Evolutionary conservation across 2,329 filamentous ascomycete genomes (phyloP).

Genomic region (Monascus ruber): DNA sequence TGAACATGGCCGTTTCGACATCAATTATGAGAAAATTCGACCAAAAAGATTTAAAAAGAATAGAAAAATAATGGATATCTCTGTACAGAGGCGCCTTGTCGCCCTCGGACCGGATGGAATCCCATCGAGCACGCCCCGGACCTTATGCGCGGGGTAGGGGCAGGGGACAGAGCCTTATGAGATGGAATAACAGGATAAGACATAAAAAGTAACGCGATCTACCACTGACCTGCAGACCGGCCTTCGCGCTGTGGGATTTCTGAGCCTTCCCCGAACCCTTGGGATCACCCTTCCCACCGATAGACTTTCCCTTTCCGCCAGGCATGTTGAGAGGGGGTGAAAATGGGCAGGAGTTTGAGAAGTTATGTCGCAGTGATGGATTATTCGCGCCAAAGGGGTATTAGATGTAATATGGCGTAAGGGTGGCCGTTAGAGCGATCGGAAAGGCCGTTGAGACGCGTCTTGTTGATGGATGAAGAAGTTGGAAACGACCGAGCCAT

Average conservation of each 20-base stretch:
- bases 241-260: conserved; percentile 87
- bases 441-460: conserved; percentile 18
- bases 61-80: not conserved
- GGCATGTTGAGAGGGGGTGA: conserved; percentile 42
- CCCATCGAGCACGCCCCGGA: not conserved
- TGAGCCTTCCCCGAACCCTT: conserved; percentile 82
- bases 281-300: conserved; percentile 81
- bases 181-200: not conserved
- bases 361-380: conserved; percentile 14
- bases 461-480: conserved; percentile 35
- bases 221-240: conserved; percentile 78
- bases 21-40: no score
- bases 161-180: not conserved
- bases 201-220: conserved; percentile 6
- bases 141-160: not conserved
- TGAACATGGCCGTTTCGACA: no score
- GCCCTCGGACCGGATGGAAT: not conserved
- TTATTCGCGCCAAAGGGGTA: conserved; percentile 15
- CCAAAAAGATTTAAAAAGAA: not conserved
- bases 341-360: conserved; percentile 3
- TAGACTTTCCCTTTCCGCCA: conserved; percentile 88
- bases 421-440: conserved; percentile 19
- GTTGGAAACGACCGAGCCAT: conserved; percentile 28
- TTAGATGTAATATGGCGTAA: conserved; percentile 11
- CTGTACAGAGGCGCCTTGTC: not conserved